These are phyloP conservation scores for Planoprotostelium fungivorum DNA, from an alignment of 78 protist genomes.

Conservation along the genomic window DNA sequence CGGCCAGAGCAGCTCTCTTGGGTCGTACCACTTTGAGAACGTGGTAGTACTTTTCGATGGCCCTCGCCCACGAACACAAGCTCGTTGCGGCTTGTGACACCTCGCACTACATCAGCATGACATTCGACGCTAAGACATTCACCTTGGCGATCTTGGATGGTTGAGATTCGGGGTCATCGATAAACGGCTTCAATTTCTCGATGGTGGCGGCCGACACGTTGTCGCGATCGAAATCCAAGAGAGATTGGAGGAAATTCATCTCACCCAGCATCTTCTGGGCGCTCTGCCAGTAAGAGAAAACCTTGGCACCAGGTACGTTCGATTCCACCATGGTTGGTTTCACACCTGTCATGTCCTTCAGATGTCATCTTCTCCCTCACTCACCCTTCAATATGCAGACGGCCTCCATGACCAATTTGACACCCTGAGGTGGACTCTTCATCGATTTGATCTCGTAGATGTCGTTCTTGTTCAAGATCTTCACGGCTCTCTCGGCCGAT, in stretches of 20 bases:
- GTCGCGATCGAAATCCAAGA: slow-evolving; percentile 51
- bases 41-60: slow-evolving; percentile 70
- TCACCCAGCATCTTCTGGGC: slow-evolving; percentile 48
- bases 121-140: slow-evolving; percentile 20
- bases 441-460: slow-evolving; percentile 61
- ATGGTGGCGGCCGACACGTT: slow-evolving; percentile 25
- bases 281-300: slow-evolving; percentile 57
- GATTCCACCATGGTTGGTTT: background rate
- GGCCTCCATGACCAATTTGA: slow-evolving; percentile 65
- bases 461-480: slow-evolving; percentile 42
- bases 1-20: slow-evolving; percentile 28
- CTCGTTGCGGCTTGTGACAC: slow-evolving; percentile 63
- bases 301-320: slow-evolving; percentile 31
- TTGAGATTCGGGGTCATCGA: slow-evolving; percentile 23
- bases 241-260: slow-evolving; percentile 24
- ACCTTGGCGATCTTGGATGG: slow-evolving; percentile 30
- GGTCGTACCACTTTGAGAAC: slow-evolving; percentile 77
- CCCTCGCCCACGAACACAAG: slow-evolving; percentile 78
- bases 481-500: slow-evolving; percentile 60
- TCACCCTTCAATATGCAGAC: slow-evolving; percentile 62
- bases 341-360: slow-evolving; percentile 15
- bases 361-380: background rate
- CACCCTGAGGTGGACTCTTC: slow-evolving; percentile 75
- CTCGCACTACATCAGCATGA: background rate
- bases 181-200: slow-evolving; percentile 23